A percentile compares a stretch with the other conserved stretches of the same genome.
phyloP scores from a whole-genome alignment of 164 flowering plant species.

The Saururus chinensis region DNA sequence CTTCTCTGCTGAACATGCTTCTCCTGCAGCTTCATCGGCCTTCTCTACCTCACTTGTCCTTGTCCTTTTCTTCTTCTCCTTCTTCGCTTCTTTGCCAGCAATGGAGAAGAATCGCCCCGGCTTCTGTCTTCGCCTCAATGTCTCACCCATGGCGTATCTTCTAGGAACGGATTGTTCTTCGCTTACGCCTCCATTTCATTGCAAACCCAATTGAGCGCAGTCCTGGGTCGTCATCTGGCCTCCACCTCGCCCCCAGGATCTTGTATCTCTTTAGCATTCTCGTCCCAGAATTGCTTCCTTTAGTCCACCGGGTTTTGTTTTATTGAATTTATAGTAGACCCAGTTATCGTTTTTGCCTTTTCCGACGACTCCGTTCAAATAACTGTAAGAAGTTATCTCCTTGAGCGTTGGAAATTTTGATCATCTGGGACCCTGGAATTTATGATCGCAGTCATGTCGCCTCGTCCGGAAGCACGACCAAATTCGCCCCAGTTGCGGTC shows the following conservation, averaged over 20 bases:
- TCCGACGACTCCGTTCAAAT: not conserved
- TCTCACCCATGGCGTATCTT: no score
- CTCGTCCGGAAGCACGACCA: not conserved
- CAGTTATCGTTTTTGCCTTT: not conserved
- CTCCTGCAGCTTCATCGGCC: not conserved
- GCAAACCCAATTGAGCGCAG: no score
- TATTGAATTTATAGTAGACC: not conserved
- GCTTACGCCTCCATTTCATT: no score
- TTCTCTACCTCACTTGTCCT: not conserved
- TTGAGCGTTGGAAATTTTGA: not conserved
- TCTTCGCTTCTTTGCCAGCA: no score
- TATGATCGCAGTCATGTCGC: not conserved
- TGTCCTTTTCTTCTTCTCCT: not conserved
- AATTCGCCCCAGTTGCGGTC: not conserved
- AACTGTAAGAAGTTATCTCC: no score
- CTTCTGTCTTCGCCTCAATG: no score
- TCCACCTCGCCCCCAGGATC: no score
- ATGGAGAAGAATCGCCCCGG: no score
- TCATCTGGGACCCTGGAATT: not conserved
- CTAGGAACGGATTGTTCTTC: no score
- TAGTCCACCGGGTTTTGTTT: not conserved
- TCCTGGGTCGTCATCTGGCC: no score
- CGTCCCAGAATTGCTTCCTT: not conserved
- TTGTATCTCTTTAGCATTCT: no score
- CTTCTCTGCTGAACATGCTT: no score